Evolutionary conservation across 345 rosid species (phyloP).

Genomic region (Eucalyptus sideroxylon): DNA sequence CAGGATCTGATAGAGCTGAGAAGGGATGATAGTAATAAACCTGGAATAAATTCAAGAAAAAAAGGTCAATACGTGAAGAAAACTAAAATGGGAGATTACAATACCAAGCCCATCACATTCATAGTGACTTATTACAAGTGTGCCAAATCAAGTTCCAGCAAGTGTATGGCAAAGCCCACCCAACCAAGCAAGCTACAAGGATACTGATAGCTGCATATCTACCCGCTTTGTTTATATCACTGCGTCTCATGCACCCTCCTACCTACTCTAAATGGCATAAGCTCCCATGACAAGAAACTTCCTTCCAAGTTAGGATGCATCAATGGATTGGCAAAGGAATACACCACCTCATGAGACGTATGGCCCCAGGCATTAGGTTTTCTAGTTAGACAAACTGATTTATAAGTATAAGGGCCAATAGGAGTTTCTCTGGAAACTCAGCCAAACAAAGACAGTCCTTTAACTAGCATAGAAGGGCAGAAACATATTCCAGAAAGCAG

Average conservation of each 20-base stretch:
- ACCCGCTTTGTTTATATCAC: neutral
- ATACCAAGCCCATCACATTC: neutral
- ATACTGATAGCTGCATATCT: neutral
- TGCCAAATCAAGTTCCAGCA: neutral
- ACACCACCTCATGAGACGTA: neutral
- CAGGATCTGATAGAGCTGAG: conserved; percentile 84
- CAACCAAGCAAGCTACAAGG: neutral
- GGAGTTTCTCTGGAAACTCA: neutral
- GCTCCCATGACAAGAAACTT: neutral
- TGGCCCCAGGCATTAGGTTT: neutral
- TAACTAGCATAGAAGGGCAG: neutral
- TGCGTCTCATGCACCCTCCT: neutral
- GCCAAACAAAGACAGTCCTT: neutral
- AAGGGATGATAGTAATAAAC: conserved; percentile 87
- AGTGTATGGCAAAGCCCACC: neutral
- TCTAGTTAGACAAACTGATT: neutral
- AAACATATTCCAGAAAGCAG: neutral
- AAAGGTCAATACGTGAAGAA: neutral
- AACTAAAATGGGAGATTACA: neutral
- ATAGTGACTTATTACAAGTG: neutral
- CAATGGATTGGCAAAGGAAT: neutral
- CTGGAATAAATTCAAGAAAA: conserved; percentile 24
- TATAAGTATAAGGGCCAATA: neutral
- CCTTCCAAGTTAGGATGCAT: neutral
- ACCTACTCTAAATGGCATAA: neutral